Evolutionary conservation across 331 rosid genomes (phyloP), one percentile per base, ranked within the genome.

Genomic region (Malus hybrid): DNA sequence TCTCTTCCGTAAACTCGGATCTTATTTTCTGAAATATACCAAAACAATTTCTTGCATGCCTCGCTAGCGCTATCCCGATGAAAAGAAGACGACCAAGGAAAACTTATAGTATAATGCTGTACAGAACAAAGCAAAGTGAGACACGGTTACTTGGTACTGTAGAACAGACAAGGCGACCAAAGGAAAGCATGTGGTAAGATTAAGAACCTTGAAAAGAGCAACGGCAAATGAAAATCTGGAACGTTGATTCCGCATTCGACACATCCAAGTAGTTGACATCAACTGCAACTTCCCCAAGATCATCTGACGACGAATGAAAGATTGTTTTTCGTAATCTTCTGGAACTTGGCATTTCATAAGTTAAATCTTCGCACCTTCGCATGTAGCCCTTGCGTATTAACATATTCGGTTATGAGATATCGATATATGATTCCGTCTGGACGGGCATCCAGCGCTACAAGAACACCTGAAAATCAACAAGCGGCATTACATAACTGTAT

Each of bases 371-470:
- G 19, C 16, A 93, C 97, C 97, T 91, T 93, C 97, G 67, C 90
- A 93, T 55, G 90, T 83, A 4, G 98, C 88, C 87, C 98, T 88
- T 11, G 84, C 95, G 69, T 80, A 1, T 85, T 65, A 65, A 87
- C 97, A 78, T 93, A 90, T 59, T 90, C 90, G 1, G 97, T 94
- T 78, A 90, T 88, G 70, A 93, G 83, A 83, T 91, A 93, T 83
- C 88, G 81, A 79, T 87, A 93, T 81, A 93, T 87, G 83, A 91
- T 85, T 83, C 93, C 24, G 10, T 81, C 89, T n/a, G 98, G 95
- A 73, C 32, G 79, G 65, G 95, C 98, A 86, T 91, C 95, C 77
- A 90, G 81, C 61, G 87, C 94, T 60, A 91, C 96, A 77, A 93
- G 81, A 63, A 87, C 90, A 59, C 97, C 97, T 93, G 79, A 77